These are phyloP conservation scores for Neurospora sp. DNA, from an alignment of 495 filamentous ascomycete genomes.

Conservation along the genomic window DNA sequence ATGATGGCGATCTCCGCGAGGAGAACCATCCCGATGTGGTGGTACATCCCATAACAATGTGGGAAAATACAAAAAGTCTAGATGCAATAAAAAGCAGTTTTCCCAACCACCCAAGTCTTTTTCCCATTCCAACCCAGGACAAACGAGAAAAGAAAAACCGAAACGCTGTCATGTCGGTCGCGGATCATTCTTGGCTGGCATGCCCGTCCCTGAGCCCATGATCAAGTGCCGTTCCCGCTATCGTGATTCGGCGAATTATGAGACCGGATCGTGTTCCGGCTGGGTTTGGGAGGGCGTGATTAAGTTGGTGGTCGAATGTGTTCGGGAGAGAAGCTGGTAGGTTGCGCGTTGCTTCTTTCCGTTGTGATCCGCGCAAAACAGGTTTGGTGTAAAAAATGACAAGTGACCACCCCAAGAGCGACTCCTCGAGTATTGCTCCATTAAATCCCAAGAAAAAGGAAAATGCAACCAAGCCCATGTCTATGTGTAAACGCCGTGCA, in stretches of 20 bases:
- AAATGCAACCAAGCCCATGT: constrained; percentile 11
- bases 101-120: constrained; percentile 23
- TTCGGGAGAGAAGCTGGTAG: constrained; percentile 5
- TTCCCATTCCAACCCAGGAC: constrained; percentile 21
- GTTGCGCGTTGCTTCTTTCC: constrained; percentile 11
- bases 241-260: not conserved
- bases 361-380: constrained; percentile 9
- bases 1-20: not conserved
- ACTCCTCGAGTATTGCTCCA: constrained; percentile 11
- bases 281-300: constrained; percentile 5
- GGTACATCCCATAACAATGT: constrained; percentile 8
- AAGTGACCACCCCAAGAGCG: not conserved
- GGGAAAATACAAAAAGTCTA: constrained; percentile 30
- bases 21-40: not conserved
- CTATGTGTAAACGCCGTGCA: constrained; percentile 28
- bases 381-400: constrained; percentile 6
- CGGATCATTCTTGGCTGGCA: constrained; percentile 4
- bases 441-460: constrained; percentile 14
- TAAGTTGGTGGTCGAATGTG: not conserved
- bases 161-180: not conserved
- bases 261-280: not conserved
- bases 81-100: constrained; percentile 32
- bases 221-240: not conserved
- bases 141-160: constrained; percentile 11
- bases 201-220: not conserved